Base-by-base conservation (phyloP, 1,284 basidiomycete genomes). In the Sporisorium scitamineum region DNA sequence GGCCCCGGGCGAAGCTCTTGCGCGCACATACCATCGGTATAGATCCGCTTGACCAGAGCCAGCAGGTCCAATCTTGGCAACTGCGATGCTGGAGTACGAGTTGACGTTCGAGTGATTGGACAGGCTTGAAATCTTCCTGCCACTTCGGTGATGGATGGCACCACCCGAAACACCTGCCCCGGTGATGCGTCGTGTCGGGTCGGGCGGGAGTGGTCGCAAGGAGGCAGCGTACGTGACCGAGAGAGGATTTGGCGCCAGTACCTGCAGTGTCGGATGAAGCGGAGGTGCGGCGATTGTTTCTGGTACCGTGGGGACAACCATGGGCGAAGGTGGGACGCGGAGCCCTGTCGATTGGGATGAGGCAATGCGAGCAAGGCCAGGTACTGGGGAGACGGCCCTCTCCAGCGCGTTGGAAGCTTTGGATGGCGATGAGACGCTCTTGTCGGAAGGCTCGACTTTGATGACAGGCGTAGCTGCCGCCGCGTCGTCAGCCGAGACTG, bases 171-270 rank as follows among this genome's bases (percentile, higher is more conserved):
- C 62, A 34, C 83, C 83, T 32, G 70, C 67, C 24, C 80, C 81
- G 1, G 82, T 85, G 52, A 81, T 72, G 10, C 82, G 79, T 9
- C 83, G 70, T 26, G 72, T 78, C 24, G 83, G 83, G 53, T 85
- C 83, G 4, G 81, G 74, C 3, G 82, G 82, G 27, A 85, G 71
- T 2, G 84, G 84, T 24, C 83, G 80, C 7, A 85, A 69, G 9
- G 82, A 80, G 10, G 82, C 81, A 3, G 84, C 82, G 61, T 83
- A 85, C 18, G 82, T 84, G 16, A 83, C 79, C 14, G 81, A 82
- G 11, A 84, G 68, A 2, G 84, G 84, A 34, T 85, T 83, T 1
- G 82, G 82, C 13, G 81, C 79, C 8, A 85, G 75, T 7, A 66
- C 67, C 60, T 80, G 68, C 32, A 85, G 55, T 9, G 80, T 79